Evolutionary conservation across 495 filamentous ascomycete species (phyloP), one percentile per base, ranked within the genome.

Genomic region (Pyronema domesticum): DNA sequence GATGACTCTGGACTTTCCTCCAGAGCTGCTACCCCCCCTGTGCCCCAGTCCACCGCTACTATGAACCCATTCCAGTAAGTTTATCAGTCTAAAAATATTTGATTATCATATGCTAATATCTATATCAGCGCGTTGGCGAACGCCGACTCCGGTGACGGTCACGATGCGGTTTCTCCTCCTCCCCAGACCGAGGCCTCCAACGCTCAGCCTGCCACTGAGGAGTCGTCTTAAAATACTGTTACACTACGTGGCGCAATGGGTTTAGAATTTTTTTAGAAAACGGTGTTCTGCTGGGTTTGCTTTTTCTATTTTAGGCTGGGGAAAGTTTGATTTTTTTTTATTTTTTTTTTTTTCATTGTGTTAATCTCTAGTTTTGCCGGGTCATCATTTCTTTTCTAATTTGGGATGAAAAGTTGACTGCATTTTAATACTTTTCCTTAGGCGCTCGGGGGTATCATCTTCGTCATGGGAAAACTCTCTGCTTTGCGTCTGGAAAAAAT

Each of bases 31-130:
- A 95, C 89, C 53, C 87, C 87, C 19, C 82, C 87, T 55, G 69
- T 79, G 74, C 55, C 82, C 69, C 75, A 81, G 59, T 73, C 81
- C 46, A 72, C 79, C 37, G 76, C 82, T 37, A 80, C 82, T 55
- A 74, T 77, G 51, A 98, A 95, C 71, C 80, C 86, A 59, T 98
- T 91, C 74, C 87, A 86, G 91, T 94, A 73, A 72, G 78, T 71
- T 42, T 42, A 35, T 18, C 50, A 23, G n/a, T 17, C n/a, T 47
- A 49, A 17, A 44, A 49, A 34, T 23, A 42, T 23, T 35, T 47
- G 17, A 47, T 61, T 57, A 51, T 18, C 43, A 59, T 18, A 53
- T 54, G 11, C 19, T 60, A 55, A 56, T 36, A 49, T 8, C 47
- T 37, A 51, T 9, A 37, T 30, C n/a, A 60, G 61, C 63, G 46